phyloP scores from a whole-genome alignment of 352 stramenopile species.

The Phytophthora quininea region DNA sequence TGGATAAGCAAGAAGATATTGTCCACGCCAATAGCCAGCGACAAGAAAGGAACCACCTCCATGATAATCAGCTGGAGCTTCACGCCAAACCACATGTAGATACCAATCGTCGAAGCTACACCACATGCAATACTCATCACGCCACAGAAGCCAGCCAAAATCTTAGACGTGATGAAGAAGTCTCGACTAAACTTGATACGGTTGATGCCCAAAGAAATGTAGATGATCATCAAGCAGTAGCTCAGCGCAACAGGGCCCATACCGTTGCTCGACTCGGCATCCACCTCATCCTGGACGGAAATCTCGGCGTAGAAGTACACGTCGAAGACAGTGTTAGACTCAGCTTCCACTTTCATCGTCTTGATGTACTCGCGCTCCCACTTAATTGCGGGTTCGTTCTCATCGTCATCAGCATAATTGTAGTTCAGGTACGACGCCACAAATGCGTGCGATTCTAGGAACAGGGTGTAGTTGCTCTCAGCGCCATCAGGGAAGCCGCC shows the following conservation, averaged over 20 bases:
- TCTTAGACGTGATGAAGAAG: constrained; percentile 68
- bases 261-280: constrained; percentile 53
- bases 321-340: constrained; percentile 51
- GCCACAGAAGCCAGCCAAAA: constrained; percentile 57
- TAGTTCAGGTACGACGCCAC: constrained; percentile 65
- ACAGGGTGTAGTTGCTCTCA: constrained; percentile 57
- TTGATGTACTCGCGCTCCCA: constrained; percentile 72
- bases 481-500: constrained; percentile 55
- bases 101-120: constrained; percentile 61
- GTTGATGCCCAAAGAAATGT: constrained; percentile 72
- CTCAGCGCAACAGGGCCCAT: constrained; percentile 57
- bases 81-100: constrained; percentile 66
- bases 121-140: constrained; percentile 65
- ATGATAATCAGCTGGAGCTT: constrained; percentile 79
- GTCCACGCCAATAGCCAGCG: constrained; percentile 70
- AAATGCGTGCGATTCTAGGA: constrained; percentile 51
- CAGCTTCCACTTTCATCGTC: constrained; percentile 48
- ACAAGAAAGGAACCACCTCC: constrained; percentile 73
- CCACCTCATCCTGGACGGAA: constrained; percentile 66
- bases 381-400: constrained; percentile 52
- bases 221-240: constrained; percentile 72
- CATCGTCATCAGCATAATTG: constrained; percentile 59
- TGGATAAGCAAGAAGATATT: constrained; percentile 79
- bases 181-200: constrained; percentile 50
- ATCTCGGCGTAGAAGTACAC: constrained; percentile 68